Evolutionary conservation across 2,329 filamentous ascomycete species (phyloP).

Genomic region (Seiridium unicorne): DNA sequence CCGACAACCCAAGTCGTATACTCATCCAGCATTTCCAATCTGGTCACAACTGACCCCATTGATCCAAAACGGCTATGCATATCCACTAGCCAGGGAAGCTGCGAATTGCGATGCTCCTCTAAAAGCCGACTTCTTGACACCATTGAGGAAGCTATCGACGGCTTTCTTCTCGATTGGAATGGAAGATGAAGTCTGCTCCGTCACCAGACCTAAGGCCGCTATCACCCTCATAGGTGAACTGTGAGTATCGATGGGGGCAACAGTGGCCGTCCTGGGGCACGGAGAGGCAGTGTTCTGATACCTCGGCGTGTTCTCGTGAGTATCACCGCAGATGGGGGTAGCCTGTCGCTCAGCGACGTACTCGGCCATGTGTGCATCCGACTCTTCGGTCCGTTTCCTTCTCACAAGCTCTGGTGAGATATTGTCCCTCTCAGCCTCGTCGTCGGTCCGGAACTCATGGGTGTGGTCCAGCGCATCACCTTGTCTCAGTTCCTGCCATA

Average conservation of each 20-base stretch:
- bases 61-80: neutral
- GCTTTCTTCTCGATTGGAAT: neutral
- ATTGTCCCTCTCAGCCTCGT: neutral
- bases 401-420: constrained; percentile 1
- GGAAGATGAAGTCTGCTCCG: neutral
- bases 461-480: constrained; percentile 15
- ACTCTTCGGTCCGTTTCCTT: neutral
- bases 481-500: constrained; percentile 17
- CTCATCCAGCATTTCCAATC: neutral
- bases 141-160: constrained; percentile 1
- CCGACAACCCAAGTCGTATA: neutral
- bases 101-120: constrained; percentile 1
- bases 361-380: neutral
- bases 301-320: too few relatives aligned
- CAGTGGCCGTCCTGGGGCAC: neutral
- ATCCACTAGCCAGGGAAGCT: constrained; percentile 12
- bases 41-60: too few relatives aligned
- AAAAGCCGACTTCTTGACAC: constrained; percentile 6
- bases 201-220: neutral
- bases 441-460: constrained; percentile 8
- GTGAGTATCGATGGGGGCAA: too few relatives aligned
- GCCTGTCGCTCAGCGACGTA: neutral
- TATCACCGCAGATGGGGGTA: neutral
- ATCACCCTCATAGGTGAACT: neutral
- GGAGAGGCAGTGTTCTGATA: neutral